phyloP scores from a whole-genome alignment of 495 filamentous ascomycete genomes.

The Physcia stellaris region DNA sequence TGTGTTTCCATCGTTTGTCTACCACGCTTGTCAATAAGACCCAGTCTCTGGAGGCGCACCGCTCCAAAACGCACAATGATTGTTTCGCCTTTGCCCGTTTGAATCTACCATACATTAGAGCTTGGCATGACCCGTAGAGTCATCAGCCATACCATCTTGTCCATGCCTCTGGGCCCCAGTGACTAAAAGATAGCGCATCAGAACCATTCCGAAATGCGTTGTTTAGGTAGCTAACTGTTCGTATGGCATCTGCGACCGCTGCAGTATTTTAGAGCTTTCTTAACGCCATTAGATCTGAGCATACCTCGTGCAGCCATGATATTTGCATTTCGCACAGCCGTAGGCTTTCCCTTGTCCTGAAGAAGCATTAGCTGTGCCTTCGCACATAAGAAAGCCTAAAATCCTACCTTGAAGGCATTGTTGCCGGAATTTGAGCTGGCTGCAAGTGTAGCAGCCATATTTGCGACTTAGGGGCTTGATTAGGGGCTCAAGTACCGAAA shows the following conservation, averaged over 20 bases:
- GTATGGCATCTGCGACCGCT: constrained; percentile 95
- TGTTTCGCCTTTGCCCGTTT: constrained; percentile 88
- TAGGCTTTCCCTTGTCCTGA: constrained; percentile 96
- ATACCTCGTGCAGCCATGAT: constrained; percentile 93
- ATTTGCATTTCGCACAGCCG: constrained; percentile 87
- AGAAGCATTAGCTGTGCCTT: constrained; percentile 31
- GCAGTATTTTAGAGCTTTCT: constrained; percentile 11
- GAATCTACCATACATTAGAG: constrained; percentile 44
- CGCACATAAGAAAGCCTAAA: constrained; percentile 21
- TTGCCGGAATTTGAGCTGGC: constrained; percentile 36
- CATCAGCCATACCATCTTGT: constrained; percentile 65
- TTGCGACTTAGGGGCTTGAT: constrained; percentile 27
- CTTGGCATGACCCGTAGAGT: neutral
- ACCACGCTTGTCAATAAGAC: constrained; percentile 20
- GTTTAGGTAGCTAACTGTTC: constrained; percentile 44
- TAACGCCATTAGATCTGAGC: constrained; percentile 3
- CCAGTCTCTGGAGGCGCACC: constrained; percentile 7
- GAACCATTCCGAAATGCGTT: constrained; percentile 7
- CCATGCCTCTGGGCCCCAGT: constrained; percentile 69
- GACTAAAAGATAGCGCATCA: constrained; percentile 31
- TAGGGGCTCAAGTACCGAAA: too few species aligned
- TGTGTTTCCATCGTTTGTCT: constrained; percentile 96
- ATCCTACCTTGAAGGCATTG: constrained; percentile 66
- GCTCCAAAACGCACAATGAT: constrained; percentile 52
- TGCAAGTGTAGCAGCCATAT: constrained; percentile 63